Percentiles rank a stretch among this genome's conserved stretches.
These are phyloP conservation scores for Sugiyamaella chiloensis DNA, from an alignment of 805 yeast genomes.

Conservation along the genomic window DNA sequence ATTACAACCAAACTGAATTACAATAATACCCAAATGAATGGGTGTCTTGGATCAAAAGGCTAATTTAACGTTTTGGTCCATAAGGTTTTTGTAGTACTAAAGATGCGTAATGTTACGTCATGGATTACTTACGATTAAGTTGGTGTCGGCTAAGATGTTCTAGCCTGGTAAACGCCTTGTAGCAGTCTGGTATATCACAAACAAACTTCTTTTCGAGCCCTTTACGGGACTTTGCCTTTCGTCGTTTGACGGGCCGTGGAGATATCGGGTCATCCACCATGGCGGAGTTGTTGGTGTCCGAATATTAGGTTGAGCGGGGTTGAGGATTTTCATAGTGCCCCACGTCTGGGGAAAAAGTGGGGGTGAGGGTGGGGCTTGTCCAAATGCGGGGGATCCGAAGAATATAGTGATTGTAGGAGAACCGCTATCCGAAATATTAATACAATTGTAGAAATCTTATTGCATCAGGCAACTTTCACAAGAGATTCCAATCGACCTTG, in stretches of 20 bases:
- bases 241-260: background rate
- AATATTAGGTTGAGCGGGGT: background rate
- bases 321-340: background rate
- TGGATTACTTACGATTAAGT: conserved; percentile 21
- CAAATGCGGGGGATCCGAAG: too few species aligned
- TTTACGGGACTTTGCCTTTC: conserved; percentile 23
- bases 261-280: background rate
- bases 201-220: conserved; percentile 28
- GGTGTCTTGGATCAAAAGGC: too few species aligned
- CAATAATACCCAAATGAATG: too few species aligned
- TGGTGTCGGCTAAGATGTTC: conserved; percentile 26
- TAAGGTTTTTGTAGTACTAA: too few species aligned
- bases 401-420: too few species aligned
- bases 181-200: conserved; percentile 25
- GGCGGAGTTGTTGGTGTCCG: background rate
- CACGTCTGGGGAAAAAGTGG: background rate
- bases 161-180: conserved; percentile 22
- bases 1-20: too few species aligned
- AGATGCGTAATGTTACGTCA: background rate
- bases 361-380: background rate
- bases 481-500: too few species aligned
- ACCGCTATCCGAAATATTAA: too few species aligned
- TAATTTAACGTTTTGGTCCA: too few species aligned
- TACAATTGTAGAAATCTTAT: too few species aligned
- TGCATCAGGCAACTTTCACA: too few species aligned